These are phyloP conservation scores for Entomortierella beljakovae DNA, from an alignment of 192 early-diverging fungal species.

Conservation along the genomic window DNA sequence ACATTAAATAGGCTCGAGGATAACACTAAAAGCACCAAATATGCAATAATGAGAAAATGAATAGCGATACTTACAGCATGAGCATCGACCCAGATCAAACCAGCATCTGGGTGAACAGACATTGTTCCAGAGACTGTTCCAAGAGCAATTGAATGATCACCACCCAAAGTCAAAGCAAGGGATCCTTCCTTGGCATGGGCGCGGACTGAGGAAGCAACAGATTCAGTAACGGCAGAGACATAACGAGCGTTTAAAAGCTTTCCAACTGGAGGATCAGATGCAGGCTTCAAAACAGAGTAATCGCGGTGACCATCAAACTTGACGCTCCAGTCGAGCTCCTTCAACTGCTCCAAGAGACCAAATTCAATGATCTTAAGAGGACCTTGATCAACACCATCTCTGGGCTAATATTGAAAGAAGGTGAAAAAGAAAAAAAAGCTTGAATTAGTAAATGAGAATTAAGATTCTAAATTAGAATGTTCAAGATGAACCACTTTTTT, in stretches of 20 bases:
- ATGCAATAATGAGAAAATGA: neutral
- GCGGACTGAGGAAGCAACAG: slow-evolving; percentile 73
- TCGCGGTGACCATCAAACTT: slow-evolving; percentile 82
- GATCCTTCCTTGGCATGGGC: slow-evolving; percentile 71
- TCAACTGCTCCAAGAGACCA: slow-evolving; percentile 86
- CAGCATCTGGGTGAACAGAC: slow-evolving; percentile 79
- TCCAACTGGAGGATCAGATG: slow-evolving; percentile 75
- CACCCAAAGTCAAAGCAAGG: slow-evolving; percentile 93
- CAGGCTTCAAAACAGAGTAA: slow-evolving; percentile 75
- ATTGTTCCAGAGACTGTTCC: slow-evolving; percentile 88
- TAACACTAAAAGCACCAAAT: neutral
- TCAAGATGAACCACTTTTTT: no score
- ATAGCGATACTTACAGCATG: slow-evolving; percentile 77
- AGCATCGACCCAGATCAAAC: slow-evolving; percentile 96
- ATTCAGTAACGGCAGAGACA: slow-evolving; percentile 82
- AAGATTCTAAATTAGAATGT: no score
- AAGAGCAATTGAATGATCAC: slow-evolving; percentile 95
- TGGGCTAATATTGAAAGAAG: slow-evolving; percentile 64
- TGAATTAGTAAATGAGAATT: neutral
- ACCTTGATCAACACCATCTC: slow-evolving; percentile 90
- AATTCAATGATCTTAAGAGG: slow-evolving; percentile 85
- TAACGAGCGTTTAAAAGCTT: slow-evolving; percentile 88
- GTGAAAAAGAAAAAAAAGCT: neutral
- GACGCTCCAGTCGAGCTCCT: slow-evolving; percentile 83
- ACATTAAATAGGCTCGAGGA: no score